These are phyloP conservation scores for Gaultheria prostrata DNA, from an alignment of 148 eudicot species.

Conservation along the genomic window DNA sequence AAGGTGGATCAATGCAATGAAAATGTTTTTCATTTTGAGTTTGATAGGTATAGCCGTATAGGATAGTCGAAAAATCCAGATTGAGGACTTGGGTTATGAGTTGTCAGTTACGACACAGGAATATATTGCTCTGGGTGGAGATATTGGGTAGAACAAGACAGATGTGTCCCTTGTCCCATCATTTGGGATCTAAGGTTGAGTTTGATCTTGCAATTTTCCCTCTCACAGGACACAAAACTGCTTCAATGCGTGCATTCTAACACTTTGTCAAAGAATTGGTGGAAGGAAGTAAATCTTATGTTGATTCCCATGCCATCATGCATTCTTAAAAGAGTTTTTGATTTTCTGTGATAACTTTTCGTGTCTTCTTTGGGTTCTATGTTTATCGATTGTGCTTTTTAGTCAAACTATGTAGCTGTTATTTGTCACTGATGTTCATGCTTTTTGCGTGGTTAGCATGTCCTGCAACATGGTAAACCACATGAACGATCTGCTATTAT, in stretches of 20 bases:
- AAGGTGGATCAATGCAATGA: neutral
- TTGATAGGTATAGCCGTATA: neutral
- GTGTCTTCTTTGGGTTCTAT: neutral
- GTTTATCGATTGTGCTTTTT: neutral
- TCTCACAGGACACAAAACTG: neutral
- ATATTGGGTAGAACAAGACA: neutral
- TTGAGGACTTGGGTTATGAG: neutral
- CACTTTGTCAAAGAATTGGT: neutral
- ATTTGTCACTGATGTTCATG: neutral
- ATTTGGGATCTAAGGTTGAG: neutral
- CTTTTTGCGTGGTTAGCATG: slow-evolving; percentile 44
- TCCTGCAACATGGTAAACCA: slow-evolving; percentile 57
- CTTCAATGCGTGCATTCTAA: neutral
- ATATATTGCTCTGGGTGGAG: neutral
- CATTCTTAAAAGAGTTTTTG: neutral
- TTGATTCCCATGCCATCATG: neutral
- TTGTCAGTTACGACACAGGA: neutral
- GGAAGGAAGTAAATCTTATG: neutral
- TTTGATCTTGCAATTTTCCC: neutral
- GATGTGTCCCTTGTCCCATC: neutral
- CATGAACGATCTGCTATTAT: slow-evolving; percentile 54
- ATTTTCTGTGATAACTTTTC: neutral
- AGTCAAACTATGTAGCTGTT: neutral
- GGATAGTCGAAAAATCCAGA: neutral
- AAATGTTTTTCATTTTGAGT: no score